Conservation (phyloP, 2,329 filamentous ascomycete species). For the Trichoderma atrobrunneum region DNA sequence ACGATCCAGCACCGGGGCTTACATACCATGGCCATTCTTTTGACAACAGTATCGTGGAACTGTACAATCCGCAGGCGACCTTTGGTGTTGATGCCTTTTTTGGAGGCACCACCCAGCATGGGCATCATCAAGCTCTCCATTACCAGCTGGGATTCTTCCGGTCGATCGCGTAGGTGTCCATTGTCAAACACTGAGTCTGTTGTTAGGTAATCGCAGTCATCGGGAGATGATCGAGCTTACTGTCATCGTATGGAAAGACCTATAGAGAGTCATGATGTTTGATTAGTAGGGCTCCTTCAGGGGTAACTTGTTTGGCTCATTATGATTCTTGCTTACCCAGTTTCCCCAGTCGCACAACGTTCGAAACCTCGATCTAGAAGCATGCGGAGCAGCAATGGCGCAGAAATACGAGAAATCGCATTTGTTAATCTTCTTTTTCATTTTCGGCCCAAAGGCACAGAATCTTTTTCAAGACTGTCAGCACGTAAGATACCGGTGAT, state of each 20-base stretch:
- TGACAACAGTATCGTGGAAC: conserved; percentile 22
- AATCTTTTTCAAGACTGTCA: conserved; percentile 6
- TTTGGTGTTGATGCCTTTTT: neutral
- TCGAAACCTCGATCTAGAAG: conserved; percentile 20
- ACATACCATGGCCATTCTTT: conserved; percentile 20
- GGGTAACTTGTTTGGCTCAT: neutral
- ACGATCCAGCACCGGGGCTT: neutral
- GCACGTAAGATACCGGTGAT: neutral
- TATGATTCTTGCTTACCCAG: conserved; percentile 22
- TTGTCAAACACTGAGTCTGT: conserved; percentile 25
- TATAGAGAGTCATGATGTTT: neutral
- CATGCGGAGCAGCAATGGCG: conserved; percentile 23
- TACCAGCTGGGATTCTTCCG: conserved; percentile 18
- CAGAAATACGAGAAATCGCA: conserved; percentile 27
- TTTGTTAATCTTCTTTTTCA: conserved; percentile 20
- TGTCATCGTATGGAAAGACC: conserved; percentile 27
- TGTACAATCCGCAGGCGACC: conserved; percentile 20
- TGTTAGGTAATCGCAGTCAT: neutral
- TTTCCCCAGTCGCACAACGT: conserved; percentile 28
- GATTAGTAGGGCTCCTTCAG: neutral
- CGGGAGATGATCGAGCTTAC: neutral
- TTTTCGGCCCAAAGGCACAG: conserved; percentile 20
- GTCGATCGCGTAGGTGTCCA: conserved; percentile 21
- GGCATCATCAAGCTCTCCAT: conserved; percentile 24
- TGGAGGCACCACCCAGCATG: neutral